Evolutionary conservation across 257 asterid species (phyloP).

Genomic region (Ophiorrhiza pumila): DNA sequence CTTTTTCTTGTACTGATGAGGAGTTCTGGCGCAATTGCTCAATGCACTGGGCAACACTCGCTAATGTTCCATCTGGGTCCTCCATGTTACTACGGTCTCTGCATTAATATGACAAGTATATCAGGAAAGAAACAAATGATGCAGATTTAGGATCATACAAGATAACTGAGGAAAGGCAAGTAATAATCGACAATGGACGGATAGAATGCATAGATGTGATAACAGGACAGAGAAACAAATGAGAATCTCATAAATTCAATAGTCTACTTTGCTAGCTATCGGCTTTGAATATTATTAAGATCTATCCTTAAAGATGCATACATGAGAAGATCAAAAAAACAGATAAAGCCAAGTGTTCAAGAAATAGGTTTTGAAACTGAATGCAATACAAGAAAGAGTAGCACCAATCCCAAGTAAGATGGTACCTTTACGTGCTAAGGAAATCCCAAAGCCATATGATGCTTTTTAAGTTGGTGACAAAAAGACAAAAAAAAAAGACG

Average conservation of each 20-base stretch:
- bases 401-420: not conserved
- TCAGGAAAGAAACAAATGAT: not conserved
- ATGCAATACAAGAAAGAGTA: no score
- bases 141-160: not conserved
- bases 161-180: not conserved
- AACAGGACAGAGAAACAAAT: not conserved
- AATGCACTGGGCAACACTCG: conserved; percentile 95
- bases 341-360: not conserved
- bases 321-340: not conserved
- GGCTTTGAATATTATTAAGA: not conserved
- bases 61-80: conserved; percentile 93
- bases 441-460: not conserved
- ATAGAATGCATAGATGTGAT: conserved; percentile 14
- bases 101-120: conserved; percentile 26
- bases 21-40: conserved; percentile 92
- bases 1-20: conserved; percentile 79
- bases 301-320: not conserved
- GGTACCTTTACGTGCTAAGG: not conserved
- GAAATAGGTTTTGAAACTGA: not conserved
- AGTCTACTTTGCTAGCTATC: not conserved
- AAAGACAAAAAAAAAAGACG: not conserved
- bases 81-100: conserved; percentile 97
- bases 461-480: not conserved
- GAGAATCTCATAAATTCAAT: not conserved
- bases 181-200: not conserved